Base-by-base conservation (phyloP, 148 eudicot genomes). In the Fallopia convolvulus region DNA sequence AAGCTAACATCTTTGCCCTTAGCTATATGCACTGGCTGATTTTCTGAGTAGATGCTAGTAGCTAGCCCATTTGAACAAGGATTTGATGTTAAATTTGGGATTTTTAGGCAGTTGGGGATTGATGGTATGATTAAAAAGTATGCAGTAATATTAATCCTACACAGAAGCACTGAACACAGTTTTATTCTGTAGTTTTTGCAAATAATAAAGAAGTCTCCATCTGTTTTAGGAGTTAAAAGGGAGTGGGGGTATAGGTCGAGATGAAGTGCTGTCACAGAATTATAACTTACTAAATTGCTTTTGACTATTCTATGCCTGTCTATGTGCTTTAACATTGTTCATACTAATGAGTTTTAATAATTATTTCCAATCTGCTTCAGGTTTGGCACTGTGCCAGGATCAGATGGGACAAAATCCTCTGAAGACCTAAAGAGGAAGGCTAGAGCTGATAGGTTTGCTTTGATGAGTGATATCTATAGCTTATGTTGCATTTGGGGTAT, bases 351-450 rank as follows among this genome's bases (percentile, higher is more conserved):
- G 58, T 26, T 65, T 72, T 49, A 36, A 72, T 58, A 78, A 53
- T 73, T 55, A 44, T 74, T 70, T 14, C 36, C 33, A 6, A 14
- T 20, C 33, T 79, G 52, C 53, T 46, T 72, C 84, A 94, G 98
- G 87, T 94, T 94, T 89, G 77, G 66, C 20, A 97, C 88, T 11
- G 79, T 75, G 71, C 70, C 85, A 75, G 93, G 83, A 80, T 78
- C 87, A 46, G 87, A 85, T 78, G 79, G 81, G 36, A 53, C 85
- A 33, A 90, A 90, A 81, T 49, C 82, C 70, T 76, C 92, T 21
- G 97, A 92, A 86, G 91, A 94, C 77, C 86, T 68, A 79, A 94
- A 94, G 87, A 87, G 92, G 85, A 94, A 92, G 88, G 96, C 97
- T 83, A 89, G 97, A 85, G 99, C 99, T 18, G 99, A 94, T 88